Base-by-base conservation (phyloP, 768 basidiomycete species). In the Serpula lacrymans region DNA sequence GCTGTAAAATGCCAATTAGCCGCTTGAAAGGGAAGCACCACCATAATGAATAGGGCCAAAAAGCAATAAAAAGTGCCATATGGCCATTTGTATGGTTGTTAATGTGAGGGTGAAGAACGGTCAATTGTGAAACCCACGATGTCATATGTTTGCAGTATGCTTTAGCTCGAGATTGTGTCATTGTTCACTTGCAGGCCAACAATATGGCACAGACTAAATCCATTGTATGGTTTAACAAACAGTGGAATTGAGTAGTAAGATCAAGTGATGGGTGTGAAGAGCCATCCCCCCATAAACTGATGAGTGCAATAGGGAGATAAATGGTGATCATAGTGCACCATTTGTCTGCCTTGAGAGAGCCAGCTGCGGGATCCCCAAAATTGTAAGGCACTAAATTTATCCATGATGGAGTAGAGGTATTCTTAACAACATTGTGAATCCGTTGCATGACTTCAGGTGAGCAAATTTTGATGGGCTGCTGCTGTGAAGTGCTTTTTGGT, bases 41-140 rank as follows among this genome's bases (percentile, higher is more conserved):
- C 54, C 55, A 60, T 3, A 58, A 35, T 62, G 55, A 1, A 64
- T 56, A 25, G 71, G 71, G 3, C 69, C 64, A 43, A 68, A 70
- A 1, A 60, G 45, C 0, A 49, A 5, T 1, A 69, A 43, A 26
- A 67, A 70, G 13, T 68, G 48, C 6, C 24, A 56, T 35, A 40
- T 64, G 64, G 16, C 56, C 38, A 34, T 59, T 64, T 11, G 59
- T 47, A 28, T 29, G 43, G 21, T n/a, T 20, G 12, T n/a, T 8
- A 2, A 39, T 12, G 30, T 1, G 23, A 8, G 64, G 62, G 22
- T 57, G 52, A 14, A 59, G 16, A 1, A 21, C 16, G 14, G 40
- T 18, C 1, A 65, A 32, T 4, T 42, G 49, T n/a, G 50, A 6
- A 10, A 52, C 14, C 37, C 40, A 64, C 8, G 22, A 17, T 9